Evolutionary conservation across 352 stramenopile species (phyloP), one percentile per base, ranked within the genome.

Genomic region (Phytophthora pisi): DNA sequence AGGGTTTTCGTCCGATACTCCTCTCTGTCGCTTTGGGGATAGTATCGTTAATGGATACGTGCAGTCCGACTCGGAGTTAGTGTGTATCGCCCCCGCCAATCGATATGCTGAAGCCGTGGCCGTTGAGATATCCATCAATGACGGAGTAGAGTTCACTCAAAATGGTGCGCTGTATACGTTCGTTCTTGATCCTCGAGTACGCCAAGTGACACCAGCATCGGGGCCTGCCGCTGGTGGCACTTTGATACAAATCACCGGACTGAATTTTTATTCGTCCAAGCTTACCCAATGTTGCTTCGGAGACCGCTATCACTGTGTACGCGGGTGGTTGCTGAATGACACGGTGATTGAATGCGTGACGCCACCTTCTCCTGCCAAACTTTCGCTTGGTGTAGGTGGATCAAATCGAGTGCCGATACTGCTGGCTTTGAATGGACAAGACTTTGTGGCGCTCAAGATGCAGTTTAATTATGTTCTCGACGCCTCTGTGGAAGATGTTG

Each of bases 121-220:
- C 4, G 61, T 98, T 4, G 81, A 91, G 36, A 67, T 98, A 16
- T 96, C 81, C 1, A 74, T 95, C 18, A 98, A 98, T 64, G 74
- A 91, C 58, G 92, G 91, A 4, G 74, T 96, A 26, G 94, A 98
- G 43, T 98, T 94, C 51, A 92, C 88, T 5, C 49, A 76, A 7
- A 91, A 91, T 70, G 72, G 68, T 5, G 70, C 87, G 1, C 43
- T 74, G 7, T 95, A 93, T 67, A 73, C 70, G 2, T 97, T 96
- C 57, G 71, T 82, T 20, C 30, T 63, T 6, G 36, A 75, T 9
- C 74, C 82, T 18, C 58, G 70, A 0, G 75, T 98, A 31, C 80
- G 77, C 6, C 59, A 77, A 0, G 50, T 97, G 4, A 47, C 56
- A 7, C 86, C 89, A 18, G 54, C 69, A 0, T 70, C 67, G 11